A percentile compares a stretch with the other conserved stretches of the same genome.
Conservation (phyloP, 192 early-diverging fungal species). For the Rhizoclosmatium sp. region DNA sequence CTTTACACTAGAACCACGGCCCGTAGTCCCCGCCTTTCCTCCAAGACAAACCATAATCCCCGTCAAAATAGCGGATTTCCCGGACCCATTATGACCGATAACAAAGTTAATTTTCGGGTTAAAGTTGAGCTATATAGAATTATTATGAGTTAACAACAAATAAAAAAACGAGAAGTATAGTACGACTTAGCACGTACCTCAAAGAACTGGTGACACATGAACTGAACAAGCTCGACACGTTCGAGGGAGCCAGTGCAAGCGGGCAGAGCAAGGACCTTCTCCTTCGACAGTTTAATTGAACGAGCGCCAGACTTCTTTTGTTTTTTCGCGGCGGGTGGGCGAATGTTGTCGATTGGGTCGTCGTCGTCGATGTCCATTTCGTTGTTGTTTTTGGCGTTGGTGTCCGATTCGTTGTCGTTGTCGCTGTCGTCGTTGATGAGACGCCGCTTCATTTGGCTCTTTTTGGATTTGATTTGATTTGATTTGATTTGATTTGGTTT, state of each 20-base stretch:
- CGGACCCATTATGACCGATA: constrained; percentile 96
- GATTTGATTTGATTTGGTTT: too few relatives aligned
- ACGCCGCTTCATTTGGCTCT: too few relatives aligned
- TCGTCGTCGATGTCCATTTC: too few relatives aligned
- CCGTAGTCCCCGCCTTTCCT: constrained; percentile 87
- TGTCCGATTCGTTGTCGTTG: too few relatives aligned
- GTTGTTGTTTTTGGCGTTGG: too few relatives aligned
- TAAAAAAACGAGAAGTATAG: too few relatives aligned
- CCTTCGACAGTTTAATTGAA: background rate
- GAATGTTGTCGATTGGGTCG: too few relatives aligned
- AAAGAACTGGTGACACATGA: constrained; percentile 94
- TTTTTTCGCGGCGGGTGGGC: too few relatives aligned
- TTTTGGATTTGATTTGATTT: too few relatives aligned
- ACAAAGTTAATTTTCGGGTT: constrained; percentile 94
- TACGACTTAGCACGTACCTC: constrained; percentile 49
- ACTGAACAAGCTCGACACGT: constrained; percentile 82
- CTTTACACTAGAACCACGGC: constrained; percentile 79
- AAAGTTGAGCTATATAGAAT: constrained; percentile 49
- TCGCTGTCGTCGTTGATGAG: too few relatives aligned
- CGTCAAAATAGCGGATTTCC: constrained; percentile 96
- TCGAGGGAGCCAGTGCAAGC: constrained; percentile 74
- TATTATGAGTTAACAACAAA: too few relatives aligned
- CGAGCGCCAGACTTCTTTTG: too few relatives aligned
- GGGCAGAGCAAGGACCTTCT: constrained; percentile 1
- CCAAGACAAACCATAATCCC: constrained; percentile 91